Evolutionary conservation across 2,329 filamentous ascomycete genomes (phyloP).

Genomic region (Ophiocordyceps camponoti-rufipedis): DNA sequence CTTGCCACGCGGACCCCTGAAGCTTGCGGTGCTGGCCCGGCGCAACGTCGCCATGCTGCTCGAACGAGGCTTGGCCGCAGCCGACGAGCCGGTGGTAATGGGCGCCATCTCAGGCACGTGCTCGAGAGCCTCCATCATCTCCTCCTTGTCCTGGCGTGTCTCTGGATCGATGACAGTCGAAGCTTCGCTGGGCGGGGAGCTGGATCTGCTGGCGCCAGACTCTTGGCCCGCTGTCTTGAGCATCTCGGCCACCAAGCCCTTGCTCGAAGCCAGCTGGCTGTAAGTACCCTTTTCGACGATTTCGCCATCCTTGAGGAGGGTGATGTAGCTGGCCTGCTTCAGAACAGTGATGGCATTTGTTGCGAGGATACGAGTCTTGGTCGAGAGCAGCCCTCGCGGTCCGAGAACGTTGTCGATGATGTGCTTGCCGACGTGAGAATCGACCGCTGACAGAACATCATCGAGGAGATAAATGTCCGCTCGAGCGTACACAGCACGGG

Average conservation of each 20-base stretch:
- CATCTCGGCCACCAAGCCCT: constrained; percentile 71
- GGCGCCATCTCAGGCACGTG: constrained; percentile 56
- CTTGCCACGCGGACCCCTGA: constrained; percentile 71
- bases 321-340: constrained; percentile 76
- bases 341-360: constrained; percentile 92
- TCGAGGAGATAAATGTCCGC: constrained; percentile 94
- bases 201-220: constrained; percentile 27
- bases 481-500: constrained; percentile 85
- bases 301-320: constrained; percentile 63
- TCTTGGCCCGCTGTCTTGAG: constrained; percentile 57
- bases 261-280: constrained; percentile 80
- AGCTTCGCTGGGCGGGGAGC: constrained; percentile 29
- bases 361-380: constrained; percentile 81
- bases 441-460: constrained; percentile 90
- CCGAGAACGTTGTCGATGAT: constrained; percentile 90
- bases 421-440: constrained; percentile 90
- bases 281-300: constrained; percentile 83
- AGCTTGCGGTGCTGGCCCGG: constrained; percentile 80
- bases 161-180: constrained; percentile 38
- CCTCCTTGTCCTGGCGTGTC: constrained; percentile 36
- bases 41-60: constrained; percentile 68
- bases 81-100: constrained; percentile 38
- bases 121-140: constrained; percentile 65
- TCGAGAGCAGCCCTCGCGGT: constrained; percentile 57
- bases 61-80: constrained; percentile 34